phyloP scores from a whole-genome alignment of 257 asterid genomes.

The Scutellaria minor region DNA sequence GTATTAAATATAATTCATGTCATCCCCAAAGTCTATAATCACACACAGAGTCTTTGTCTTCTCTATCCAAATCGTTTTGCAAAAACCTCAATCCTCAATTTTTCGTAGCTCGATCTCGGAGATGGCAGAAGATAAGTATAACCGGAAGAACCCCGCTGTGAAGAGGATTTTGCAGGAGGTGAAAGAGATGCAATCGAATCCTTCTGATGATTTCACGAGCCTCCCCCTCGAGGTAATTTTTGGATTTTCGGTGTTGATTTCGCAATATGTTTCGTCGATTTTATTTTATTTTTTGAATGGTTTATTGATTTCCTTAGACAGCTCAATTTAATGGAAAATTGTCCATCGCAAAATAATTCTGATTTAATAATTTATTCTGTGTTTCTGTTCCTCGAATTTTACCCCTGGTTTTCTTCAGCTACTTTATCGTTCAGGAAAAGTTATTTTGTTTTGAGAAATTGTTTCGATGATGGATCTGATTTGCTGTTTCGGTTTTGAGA shows the following conservation, averaged over 20 bases:
- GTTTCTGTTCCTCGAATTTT: slow-evolving; percentile 16
- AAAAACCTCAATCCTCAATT: slow-evolving; percentile 18
- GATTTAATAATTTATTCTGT: not conserved
- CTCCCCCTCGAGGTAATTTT: slow-evolving; percentile 83
- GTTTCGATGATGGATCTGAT: slow-evolving; percentile 18
- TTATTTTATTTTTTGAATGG: not conserved
- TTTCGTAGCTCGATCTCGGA: slow-evolving; percentile 41
- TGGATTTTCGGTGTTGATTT: not conserved
- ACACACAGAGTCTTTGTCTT: slow-evolving; percentile 6
- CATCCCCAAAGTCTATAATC: slow-evolving; percentile 16
- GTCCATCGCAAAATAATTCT: not conserved
- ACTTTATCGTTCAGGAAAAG: not conserved
- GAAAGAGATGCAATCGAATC: slow-evolving; percentile 93
- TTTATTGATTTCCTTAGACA: not conserved
- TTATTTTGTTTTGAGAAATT: not conserved
- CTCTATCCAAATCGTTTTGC: slow-evolving; percentile 17
- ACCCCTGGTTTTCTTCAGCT: slow-evolving; percentile 12
- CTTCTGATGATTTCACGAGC: slow-evolving; percentile 93
- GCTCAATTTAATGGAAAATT: not conserved
- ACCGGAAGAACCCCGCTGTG: slow-evolving; percentile 86
- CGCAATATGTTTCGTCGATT: not conserved
- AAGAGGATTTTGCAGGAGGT: slow-evolving; percentile 95
- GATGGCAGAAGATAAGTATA: slow-evolving; percentile 86
- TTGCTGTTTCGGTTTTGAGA: slow-evolving; percentile 7
- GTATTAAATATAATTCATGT: not conserved